Base-by-base conservation (phyloP, 257 asterid species). In the Solanum lycopersicoides region DNA sequence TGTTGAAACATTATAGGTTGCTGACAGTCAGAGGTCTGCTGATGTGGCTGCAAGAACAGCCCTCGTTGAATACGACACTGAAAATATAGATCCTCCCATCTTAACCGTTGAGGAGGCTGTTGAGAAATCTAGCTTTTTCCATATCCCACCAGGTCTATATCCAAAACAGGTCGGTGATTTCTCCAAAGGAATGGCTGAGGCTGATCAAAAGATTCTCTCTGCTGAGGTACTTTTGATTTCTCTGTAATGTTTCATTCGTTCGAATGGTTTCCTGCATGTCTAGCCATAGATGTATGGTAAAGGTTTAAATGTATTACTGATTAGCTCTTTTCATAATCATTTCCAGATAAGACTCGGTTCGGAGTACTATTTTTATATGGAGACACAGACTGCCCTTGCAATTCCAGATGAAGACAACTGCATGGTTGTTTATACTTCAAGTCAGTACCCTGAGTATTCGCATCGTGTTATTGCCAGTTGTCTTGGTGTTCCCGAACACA, bases 391-490 rank as follows among this genome's bases (percentile, higher is more conserved):
- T 41, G 94, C 96, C 18, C 94, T 95, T 69, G 97, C 98, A 18
- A 74, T 95, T 72, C 98, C 98, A n/a, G 98, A 95, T 88, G 98
- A 95, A 91, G 98, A 95, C 92, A 93, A 94, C 87, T 93, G 95
- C 89, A 94, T 94, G 93, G 93, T 92, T 88, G 97, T 95, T 87
- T 95, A 94, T 89, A 91, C 94, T 91, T 94, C 98, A 75, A 84
- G 16, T 56, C 98, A 95, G 83, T 82, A 63, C 90, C 95, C 97
- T 7, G 98, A 95, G 91, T 76, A 13, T 84, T 88, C 91, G 39
- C 94, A 92, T 35, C 87, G 84, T 59, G 94, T 88, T 30, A 93
- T 95, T 30, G 94, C 97, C 86, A 92, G 83, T 90, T 95, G 98
- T 89, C 94, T 95, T 13, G 97, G 98, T 56, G 83, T 95, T 89